Evolutionary conservation across 2,329 filamentous ascomycete genomes (phyloP), one percentile per base, ranked within the genome.

Genomic region (Trichophaea hybrida): DNA sequence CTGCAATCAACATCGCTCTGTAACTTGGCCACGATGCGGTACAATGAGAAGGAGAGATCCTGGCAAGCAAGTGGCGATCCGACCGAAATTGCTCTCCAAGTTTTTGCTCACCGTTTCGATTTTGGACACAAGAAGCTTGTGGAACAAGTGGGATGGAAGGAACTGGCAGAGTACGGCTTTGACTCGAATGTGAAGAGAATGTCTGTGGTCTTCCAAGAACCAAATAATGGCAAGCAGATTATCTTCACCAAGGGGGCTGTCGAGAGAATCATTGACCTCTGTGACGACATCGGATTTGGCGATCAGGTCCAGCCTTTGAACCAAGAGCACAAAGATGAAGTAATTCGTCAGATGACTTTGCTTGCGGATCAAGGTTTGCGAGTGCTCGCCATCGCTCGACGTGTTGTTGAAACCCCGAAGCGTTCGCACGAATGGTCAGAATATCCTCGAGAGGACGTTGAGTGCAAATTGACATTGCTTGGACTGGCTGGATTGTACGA

Each of bases 11-110:
- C 78, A 31, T 76, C 80, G 17, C 72, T 83, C 5, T 82, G 82
- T 44, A 86, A 86, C 66, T 73, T 86, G 24, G 81, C 83, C 1
- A 77, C 77, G 37, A 78, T 86, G 3, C 78, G 82, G 62, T 74
- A 80, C 46, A 65, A 68, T 55, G 63, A 69, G 10, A 71, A 69
- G 12, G 71, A 75, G 15, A 72, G 74, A 2, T 70, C 72, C 48
- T 83, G 80, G 80, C 75, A 77, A 55, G 76, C 79, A 32, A 76
- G 78, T 51, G 81, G 80, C n/a, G 80, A 83, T 63, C 79, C 80
- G 1, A 85, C 82, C 2, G 82, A 85, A 66, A 82, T 84, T 60
- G 82, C 82, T 5, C 76, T 85, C 2, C 80, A 84, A 60, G 80
- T 85, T 5, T 82, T 85, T 65, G 79, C 80, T 1, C 75, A 78